phyloP scores from a whole-genome alignment of 2,329 filamentous ascomycete species.

The Beauveria caledonica region DNA sequence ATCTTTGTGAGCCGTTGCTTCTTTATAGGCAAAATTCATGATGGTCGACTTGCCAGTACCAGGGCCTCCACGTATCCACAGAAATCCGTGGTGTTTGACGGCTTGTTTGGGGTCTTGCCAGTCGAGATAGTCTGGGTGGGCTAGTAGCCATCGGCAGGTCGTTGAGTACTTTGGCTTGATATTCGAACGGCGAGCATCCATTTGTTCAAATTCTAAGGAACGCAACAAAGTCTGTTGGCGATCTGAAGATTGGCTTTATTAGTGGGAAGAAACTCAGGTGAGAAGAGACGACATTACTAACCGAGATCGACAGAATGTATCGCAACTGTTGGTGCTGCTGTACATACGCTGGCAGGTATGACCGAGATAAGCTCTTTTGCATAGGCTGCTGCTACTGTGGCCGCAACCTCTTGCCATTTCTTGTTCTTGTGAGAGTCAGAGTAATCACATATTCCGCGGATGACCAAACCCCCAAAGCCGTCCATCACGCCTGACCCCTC shows the following conservation, averaged over 20 bases:
- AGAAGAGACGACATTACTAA: not conserved
- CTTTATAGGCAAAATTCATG: conserved; percentile 30
- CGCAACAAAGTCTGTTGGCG: not conserved
- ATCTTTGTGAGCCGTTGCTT: conserved; percentile 13
- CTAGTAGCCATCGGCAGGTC: not conserved
- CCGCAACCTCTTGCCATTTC: conserved; percentile 18
- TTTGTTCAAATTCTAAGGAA: not conserved
- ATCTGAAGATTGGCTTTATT: not conserved
- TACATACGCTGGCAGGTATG: not conserved
- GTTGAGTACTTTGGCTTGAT: not conserved
- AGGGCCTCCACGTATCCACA: conserved; percentile 36
- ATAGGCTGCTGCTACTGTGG: conserved; percentile 18
- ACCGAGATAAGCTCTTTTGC: conserved; percentile 11
- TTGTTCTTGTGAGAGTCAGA: conserved; percentile 22
- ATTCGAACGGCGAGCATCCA: not conserved
- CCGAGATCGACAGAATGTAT: not conserved
- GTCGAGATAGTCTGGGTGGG: not conserved
- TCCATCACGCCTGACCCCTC: conserved; percentile 21
- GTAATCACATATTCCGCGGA: conserved; percentile 28
- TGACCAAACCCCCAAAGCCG: conserved; percentile 22
- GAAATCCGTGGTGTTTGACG: conserved; percentile 2
- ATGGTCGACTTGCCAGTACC: conserved; percentile 37
- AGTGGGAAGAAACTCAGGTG: too few relatives aligned
- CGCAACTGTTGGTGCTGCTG: not conserved
- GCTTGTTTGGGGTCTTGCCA: conserved; percentile 6